Conservation (phyloP, 768 basidiomycete species). For the Pleurotus pulmonarius region DNA sequence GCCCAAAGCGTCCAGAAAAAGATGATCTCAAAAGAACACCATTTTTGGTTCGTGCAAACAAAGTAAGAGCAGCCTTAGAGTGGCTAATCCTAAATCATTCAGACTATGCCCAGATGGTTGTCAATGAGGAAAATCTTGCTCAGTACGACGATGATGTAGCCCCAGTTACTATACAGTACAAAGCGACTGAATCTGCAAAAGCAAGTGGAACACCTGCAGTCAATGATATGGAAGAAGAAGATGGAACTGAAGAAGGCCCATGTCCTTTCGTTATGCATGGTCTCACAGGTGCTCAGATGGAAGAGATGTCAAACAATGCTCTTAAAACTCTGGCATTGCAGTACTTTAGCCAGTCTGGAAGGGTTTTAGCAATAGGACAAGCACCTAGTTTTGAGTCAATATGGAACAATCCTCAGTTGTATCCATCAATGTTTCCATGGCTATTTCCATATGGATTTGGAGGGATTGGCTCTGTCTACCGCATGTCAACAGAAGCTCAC, state of each 20-base stretch:
- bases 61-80: constrained; percentile 18
- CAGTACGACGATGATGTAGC: constrained; percentile 10
- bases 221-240: constrained; percentile 16
- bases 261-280: constrained; percentile 26
- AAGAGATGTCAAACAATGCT: constrained; percentile 9
- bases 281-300: constrained; percentile 16
- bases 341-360: constrained; percentile 12
- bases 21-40: constrained; percentile 17
- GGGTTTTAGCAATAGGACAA: constrained; percentile 20
- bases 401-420: constrained; percentile 22
- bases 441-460: constrained; percentile 37
- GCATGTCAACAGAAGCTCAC: constrained; percentile 17
- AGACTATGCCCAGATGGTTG: constrained; percentile 19
- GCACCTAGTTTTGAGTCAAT: constrained; percentile 13
- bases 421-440: constrained; percentile 30
- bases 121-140: constrained; percentile 14
- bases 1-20: constrained; percentile 8
- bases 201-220: constrained; percentile 8
- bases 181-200: constrained; percentile 5
- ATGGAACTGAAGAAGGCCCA: constrained; percentile 16
- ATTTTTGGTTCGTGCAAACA: constrained; percentile 18
- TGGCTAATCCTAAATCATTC: constrained; percentile 24
- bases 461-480: constrained; percentile 16
- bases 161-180: constrained; percentile 13
- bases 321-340: constrained; percentile 13